Evolutionary conservation across 2,329 filamentous ascomycete genomes (phyloP), one percentile per base, ranked within the genome.

Genomic region (Teratosphaeria gauchensis): DNA sequence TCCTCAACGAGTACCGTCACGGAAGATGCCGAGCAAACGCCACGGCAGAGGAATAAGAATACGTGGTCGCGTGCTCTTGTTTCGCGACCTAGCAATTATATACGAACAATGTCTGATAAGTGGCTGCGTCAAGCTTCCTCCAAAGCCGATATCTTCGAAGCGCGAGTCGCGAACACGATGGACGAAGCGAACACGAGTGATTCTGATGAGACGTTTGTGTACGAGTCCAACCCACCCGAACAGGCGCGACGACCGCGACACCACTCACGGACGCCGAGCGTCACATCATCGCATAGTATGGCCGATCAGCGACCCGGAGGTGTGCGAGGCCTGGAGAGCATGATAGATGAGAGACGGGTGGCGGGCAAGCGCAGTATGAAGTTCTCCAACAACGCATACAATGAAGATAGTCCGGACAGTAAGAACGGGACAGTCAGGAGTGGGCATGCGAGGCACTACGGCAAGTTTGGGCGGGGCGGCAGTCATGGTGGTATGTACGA

Each of bases 141-240:
- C 61, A 97, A 97, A 77, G 92, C 94, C 71, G 94, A 99, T 74
- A 91, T 97, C 56, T 99, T 99, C 72, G 94, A 97, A 77, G 91
- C 92, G 65, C 95, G 95, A 71, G 91, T 99, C 65, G 92, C 92
- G 55, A 96, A 87, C 72, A 92, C 92, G 8, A 91, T 99, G 56
- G 92, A 97, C 71, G 92, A 97, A 73, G 91, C 90, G 52, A 89
- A 96, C 73, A 95, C 92, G 12, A 96, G 92, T 6, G 94, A 99
- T 72, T 97, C 92, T 1, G 94, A 96, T 69, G 94, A 97, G 74
- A 97, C 94, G 0, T 99, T 97, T 73, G 94, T 99, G 16, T 99
- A 99, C 75, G 94, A 99, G 74, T 97, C 94, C 30, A 99, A 99
- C 69, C 94, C 92, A 9, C 81, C 82, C 4, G 84, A 86, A 64